phyloP scores from a whole-genome alignment of 1,284 basidiomycete species.

The Ustilago vetiveriae region DNA sequence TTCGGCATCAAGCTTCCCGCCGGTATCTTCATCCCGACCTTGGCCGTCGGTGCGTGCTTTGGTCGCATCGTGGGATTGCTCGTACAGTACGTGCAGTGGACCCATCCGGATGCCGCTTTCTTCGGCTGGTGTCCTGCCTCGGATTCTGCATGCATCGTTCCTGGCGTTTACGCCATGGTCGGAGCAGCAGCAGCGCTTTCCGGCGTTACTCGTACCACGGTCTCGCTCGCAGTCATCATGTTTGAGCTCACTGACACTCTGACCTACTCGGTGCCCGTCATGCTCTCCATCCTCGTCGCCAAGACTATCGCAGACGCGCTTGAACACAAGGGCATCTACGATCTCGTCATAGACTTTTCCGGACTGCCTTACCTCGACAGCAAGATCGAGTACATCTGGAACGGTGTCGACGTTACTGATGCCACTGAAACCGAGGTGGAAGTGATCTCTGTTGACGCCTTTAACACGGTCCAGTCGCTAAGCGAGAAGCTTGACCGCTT shows the following conservation, averaged over 20 bases:
- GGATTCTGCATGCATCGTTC: conserved; percentile 71
- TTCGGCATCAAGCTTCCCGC: conserved; percentile 82
- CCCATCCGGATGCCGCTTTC: conserved; percentile 74
- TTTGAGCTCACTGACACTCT: conserved; percentile 94
- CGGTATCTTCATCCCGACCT: conserved; percentile 94
- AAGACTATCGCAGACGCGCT: conserved; percentile 86
- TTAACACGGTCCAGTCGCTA: conserved; percentile 74
- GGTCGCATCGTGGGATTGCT: conserved; percentile 87
- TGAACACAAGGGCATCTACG: conserved; percentile 93
- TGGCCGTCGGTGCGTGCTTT: conserved; percentile 93
- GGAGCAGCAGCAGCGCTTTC: conserved; percentile 82
- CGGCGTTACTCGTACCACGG: conserved; percentile 80
- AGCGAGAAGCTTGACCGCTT: conserved; percentile 71
- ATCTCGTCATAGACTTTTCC: conserved; percentile 84
- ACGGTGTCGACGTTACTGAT: conserved; percentile 53
- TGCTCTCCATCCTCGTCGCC: conserved; percentile 85
- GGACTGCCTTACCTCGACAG: conserved; percentile 82
- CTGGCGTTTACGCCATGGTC: conserved; percentile 83
- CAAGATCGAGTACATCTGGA: conserved; percentile 87
- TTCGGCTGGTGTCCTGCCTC: conserved; percentile 70
- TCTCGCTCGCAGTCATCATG: conserved; percentile 95
- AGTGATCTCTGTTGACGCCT: conserved; percentile 70
- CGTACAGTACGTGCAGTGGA: conserved; percentile 81
- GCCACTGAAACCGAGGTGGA: conserved; percentile 58
- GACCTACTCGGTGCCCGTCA: conserved; percentile 93